phyloP scores from a whole-genome alignment of 164 flowering plant species.

The Saururus chinensis region DNA sequence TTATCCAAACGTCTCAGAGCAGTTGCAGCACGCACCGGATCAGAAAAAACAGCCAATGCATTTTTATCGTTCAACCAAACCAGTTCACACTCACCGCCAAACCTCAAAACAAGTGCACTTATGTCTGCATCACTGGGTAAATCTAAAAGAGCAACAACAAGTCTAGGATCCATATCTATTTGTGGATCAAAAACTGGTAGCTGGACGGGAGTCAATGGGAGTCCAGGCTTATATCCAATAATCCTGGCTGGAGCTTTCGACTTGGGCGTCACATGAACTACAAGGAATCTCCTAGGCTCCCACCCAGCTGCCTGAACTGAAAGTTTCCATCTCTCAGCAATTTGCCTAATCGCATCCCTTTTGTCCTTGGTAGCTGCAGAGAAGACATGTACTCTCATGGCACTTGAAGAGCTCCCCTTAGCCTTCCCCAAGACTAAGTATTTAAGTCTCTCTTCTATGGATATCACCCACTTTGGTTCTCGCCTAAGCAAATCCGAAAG shows the following conservation, averaged over 20 bases:
- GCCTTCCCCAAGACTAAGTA: slow-evolving; percentile 67
- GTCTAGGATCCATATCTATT: slow-evolving; percentile 96
- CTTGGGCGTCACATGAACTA: slow-evolving; percentile 71
- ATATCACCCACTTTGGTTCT: slow-evolving; percentile 85
- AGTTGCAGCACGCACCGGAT: slow-evolving; percentile 89
- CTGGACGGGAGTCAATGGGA: slow-evolving; percentile 20
- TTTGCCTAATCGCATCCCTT: slow-evolving; percentile 76
- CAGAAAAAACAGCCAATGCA: slow-evolving; percentile 83
- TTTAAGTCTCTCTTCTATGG: slow-evolving; percentile 90
- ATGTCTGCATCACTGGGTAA: slow-evolving; percentile 89
- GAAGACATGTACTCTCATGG: slow-evolving; percentile 73
- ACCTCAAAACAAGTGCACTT: slow-evolving; percentile 81
- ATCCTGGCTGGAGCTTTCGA: slow-evolving; percentile 77
- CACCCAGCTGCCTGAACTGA: slow-evolving; percentile 73
- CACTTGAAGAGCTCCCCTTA: slow-evolving; percentile 29
- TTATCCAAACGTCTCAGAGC: slow-evolving; percentile 94
- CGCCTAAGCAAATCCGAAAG: slow-evolving; percentile 65
- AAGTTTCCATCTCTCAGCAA: slow-evolving; percentile 97
- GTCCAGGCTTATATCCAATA: slow-evolving; percentile 47
- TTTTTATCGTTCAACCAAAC: slow-evolving; percentile 95
- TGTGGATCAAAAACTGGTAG: slow-evolving; percentile 63
- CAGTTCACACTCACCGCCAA: slow-evolving; percentile 96
- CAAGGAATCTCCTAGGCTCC: slow-evolving; percentile 88
- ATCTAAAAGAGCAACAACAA: slow-evolving; percentile 81
- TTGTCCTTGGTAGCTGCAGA: slow-evolving; percentile 78